Conservation (phyloP, 2,329 filamentous ascomycete species). For the Coniochaeta sp. region DNA sequence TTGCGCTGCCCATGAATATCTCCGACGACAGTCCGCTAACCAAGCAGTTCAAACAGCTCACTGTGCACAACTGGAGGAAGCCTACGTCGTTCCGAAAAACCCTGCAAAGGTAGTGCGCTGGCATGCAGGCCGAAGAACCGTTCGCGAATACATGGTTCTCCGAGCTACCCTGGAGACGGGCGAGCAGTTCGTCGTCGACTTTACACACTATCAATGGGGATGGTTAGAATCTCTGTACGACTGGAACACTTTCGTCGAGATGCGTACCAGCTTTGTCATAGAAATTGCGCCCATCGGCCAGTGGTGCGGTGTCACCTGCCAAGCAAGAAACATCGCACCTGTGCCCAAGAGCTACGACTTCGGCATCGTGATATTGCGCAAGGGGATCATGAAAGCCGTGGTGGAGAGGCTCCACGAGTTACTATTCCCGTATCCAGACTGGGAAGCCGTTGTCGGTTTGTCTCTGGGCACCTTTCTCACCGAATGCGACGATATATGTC, state of each 20-base stretch:
- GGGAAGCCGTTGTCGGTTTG: neutral
- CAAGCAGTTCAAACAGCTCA: neutral
- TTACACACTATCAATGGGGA: neutral
- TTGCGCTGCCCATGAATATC: neutral
- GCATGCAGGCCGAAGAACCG: neutral
- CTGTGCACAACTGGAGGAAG: neutral
- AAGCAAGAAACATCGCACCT: neutral
- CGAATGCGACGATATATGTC: neutral
- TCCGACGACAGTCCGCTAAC: neutral
- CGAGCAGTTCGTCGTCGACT: neutral
- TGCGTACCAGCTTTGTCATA: neutral
- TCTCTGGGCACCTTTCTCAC: neutral
- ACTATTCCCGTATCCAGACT: neutral
- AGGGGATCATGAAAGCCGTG: conserved; percentile 91
- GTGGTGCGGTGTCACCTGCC: neutral
- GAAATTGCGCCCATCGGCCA: neutral
- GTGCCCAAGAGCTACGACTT: conserved; percentile 41
- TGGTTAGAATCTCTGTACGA: neutral
- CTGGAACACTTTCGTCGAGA: neutral
- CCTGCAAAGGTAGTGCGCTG: neutral
- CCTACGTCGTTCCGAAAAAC: neutral
- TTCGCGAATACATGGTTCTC: neutral
- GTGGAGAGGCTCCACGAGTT: conserved; percentile 54
- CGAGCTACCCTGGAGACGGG: neutral
- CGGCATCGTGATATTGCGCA: conserved; percentile 79